Evolutionary conservation across 1,284 basidiomycete species (phyloP), one percentile per base, ranked within the genome.

Genomic region (Sanghuangporus weigelae): DNA sequence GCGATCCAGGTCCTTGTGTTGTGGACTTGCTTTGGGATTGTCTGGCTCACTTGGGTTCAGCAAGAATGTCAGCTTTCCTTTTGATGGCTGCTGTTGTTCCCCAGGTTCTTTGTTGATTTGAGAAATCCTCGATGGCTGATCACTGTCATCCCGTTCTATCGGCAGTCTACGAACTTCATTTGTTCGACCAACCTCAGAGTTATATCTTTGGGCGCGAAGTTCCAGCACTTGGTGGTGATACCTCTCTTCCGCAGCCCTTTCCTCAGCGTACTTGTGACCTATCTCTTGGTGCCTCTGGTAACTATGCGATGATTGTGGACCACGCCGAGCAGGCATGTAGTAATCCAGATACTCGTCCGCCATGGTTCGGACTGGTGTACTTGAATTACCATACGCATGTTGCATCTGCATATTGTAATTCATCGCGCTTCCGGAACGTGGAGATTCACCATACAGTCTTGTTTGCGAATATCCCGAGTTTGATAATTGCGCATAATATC

Each of bases 271-370:
- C 16, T 21, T 16, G 48, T 21, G 48, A 14, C 4, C n/a, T 21
- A 11, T 10, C 3, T 49, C 21, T 16, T 3, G 48, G 48, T 49
- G 48, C 11, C 3, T 49, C 26, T 23, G 7, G 31, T 54, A 38
- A 19, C 8, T 36, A 11, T 14, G 14, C 10, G 26, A 31, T 7
- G 36, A 39, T 2, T 54, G 53, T n/a, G 57, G 48, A 19, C 44
- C 44, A 12, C 57, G 57, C 31, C 46, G n/a, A 12, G 59, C 4
- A 51, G 59, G 50, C 59, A 60, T 60, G 21, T 60, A 60, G 39
- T 19, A 60, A 38, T 60, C 49, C 35, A 60, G 38, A 39, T 60
- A 60, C 19, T 50, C 49, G 23, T 60, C 59, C 7, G 59, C 59
- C 48, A 53, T 38, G 31, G 59, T 53, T 12, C 49, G 11, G 12